These are phyloP conservation scores for Globisporangium cederbergense DNA, from an alignment of 352 stramenopile species.

Conservation along the genomic window DNA sequence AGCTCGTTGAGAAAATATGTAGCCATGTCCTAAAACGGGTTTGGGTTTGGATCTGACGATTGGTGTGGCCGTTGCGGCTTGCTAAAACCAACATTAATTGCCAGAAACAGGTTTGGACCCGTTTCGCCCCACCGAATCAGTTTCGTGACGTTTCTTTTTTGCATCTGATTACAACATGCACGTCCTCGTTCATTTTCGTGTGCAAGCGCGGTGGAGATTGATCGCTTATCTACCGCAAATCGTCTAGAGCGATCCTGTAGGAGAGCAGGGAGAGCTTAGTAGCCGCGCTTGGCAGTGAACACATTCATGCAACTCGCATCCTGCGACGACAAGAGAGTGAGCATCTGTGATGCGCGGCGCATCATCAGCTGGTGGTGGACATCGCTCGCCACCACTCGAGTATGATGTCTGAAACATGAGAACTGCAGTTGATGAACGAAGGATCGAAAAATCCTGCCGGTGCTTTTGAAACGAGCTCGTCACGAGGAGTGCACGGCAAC, in stretches of 20 bases:
- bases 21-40: slow-evolving; percentile 5
- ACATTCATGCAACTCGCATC: neutral
- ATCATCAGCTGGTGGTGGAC: neutral
- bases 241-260: neutral
- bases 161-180: slow-evolving; percentile 8
- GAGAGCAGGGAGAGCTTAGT: neutral
- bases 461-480: neutral
- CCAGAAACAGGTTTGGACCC: neutral
- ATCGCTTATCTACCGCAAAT: neutral
- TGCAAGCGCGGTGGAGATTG: neutral
- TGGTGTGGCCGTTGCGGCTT: neutral
- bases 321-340: neutral
- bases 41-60: neutral
- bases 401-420: too few species aligned
- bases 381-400: too few species aligned
- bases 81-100: neutral
- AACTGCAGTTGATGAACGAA: too few species aligned
- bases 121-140: slow-evolving; percentile 6
- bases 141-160: slow-evolving; percentile 1
- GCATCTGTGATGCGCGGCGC: neutral
- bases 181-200: neutral
- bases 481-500: neutral
- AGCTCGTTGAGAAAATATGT: slow-evolving; percentile 3
- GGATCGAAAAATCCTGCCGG: too few species aligned
- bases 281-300: neutral